phyloP scores from a whole-genome alignment of 805 yeast genomes.

The Zygoascus tannicola region DNA sequence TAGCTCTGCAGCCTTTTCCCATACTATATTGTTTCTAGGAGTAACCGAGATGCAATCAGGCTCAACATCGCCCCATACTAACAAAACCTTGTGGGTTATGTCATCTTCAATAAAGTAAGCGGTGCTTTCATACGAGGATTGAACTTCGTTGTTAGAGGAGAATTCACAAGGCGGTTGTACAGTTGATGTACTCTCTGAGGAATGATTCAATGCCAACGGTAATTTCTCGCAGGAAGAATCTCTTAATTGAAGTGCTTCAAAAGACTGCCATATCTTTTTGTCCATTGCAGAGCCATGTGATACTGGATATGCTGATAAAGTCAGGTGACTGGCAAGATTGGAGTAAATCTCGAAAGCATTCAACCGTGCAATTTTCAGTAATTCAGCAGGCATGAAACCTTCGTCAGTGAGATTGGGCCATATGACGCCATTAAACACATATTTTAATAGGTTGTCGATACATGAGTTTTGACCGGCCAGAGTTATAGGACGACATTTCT shows the following conservation, averaged over 20 bases:
- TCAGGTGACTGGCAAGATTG: constrained; percentile 12
- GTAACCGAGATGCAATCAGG: constrained; percentile 43
- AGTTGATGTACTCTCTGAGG: background rate
- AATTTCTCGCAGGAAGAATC: background rate
- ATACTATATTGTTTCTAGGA: constrained; percentile 36
- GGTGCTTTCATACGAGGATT: constrained; percentile 37
- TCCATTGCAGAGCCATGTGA: constrained; percentile 21
- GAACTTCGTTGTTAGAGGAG: background rate
- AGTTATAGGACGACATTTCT: constrained; percentile 28
- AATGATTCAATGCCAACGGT: background rate
- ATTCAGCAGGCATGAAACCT: constrained; percentile 13
- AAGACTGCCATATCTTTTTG: constrained; percentile 2
- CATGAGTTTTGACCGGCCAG: constrained; percentile 50
- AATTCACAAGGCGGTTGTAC: background rate
- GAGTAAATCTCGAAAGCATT: constrained; percentile 1
- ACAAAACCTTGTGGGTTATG: constrained; percentile 30
- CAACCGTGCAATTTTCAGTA: constrained; percentile 11
- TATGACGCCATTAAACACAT: constrained; percentile 60
- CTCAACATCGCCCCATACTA: constrained; percentile 82
- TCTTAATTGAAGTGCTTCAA: background rate
- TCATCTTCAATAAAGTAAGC: constrained; percentile 47
- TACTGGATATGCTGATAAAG: constrained; percentile 15
- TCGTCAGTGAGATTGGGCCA: constrained; percentile 65
- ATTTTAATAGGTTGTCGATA: constrained; percentile 39
- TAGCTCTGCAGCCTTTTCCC: constrained; percentile 46